Evolutionary conservation across 352 stramenopile species (phyloP).

Genomic region (Globisporangium perplexum): DNA sequence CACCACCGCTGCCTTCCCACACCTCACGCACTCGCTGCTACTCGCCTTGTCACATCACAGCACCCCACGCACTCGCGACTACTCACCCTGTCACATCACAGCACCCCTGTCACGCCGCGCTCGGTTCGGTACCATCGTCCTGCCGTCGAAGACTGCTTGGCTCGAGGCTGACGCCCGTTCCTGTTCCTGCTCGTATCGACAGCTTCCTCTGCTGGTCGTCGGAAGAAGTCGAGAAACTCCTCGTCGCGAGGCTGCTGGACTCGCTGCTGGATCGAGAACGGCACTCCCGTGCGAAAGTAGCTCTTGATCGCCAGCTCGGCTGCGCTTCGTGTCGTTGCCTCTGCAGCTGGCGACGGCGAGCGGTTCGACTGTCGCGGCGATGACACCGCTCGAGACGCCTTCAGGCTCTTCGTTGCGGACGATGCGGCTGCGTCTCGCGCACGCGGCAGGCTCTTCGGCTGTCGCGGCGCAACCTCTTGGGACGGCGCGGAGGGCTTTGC

Average conservation of each 20-base stretch:
- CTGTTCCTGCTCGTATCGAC: no score
- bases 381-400: neutral
- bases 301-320: neutral
- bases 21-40: no score
- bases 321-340: neutral
- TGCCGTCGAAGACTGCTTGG: neutral
- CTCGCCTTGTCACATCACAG: neutral
- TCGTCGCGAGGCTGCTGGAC: neutral
- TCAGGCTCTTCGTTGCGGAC: neutral
- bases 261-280: constrained; percentile 10
- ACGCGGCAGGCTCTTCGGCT: neutral
- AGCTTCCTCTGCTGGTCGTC: neutral
- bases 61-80: no score
- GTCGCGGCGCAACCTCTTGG: no score
- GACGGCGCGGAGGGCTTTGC: neutral
- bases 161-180: no score
- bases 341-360: neutral
- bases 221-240: neutral
- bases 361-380: neutral
- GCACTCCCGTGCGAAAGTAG: constrained; percentile 5
- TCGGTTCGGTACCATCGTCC: neutral
- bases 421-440: neutral
- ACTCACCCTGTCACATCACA: neutral
- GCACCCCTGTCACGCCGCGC: neutral
- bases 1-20: no score